Base-by-base conservation (phyloP, 2,329 filamentous ascomycete genomes). In the Xylaria sp. region DNA sequence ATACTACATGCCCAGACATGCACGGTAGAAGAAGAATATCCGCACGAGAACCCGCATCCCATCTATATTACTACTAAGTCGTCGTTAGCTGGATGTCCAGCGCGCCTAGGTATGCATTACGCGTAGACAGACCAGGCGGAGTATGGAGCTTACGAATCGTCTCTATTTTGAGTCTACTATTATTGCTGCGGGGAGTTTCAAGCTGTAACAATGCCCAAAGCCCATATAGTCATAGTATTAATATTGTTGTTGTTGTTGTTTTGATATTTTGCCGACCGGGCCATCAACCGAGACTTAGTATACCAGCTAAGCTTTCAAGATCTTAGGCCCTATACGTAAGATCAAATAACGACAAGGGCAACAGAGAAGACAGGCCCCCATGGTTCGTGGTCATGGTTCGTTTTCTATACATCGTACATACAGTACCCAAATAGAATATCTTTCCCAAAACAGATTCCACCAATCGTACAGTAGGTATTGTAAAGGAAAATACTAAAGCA, bases 281-380 rank as follows among this genome's bases (percentile, higher is more conserved):
- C 55, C 49, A 38, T 25, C 39, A 65, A 36, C 61, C 65, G 65
- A 65, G 54, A 47, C 54, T 29, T 44, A 54, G 22, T n/a, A n/a
- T n/a, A n/a, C n/a, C n/a, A n/a, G 29, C 38, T 20, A 31, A 31
- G 56, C 61, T 51, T 54, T 47, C 51, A 15, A 58, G 65, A 65
- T 65, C 57, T 58, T 51, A 56, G 57, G 9, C 29, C n/a, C 15
- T 59, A 62, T 68, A 68, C 20, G 45, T 58, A 53, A 57, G 57
- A 68, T 65, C 56, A 29, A 39, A 51, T 68, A 68, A 68, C 47
- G 29, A 29, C 62, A 45, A 59, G 63, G 55, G 49, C 44, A 31
- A 17, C 42, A n/a, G 44, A 31, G 31, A 5, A 39, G 38, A 20
- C 49, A 54, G 47, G 25, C 4, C 44, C 39, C 44, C 44, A 53